Base-by-base conservation (phyloP, 257 asterid species). In the Solanum chmielewskii region DNA sequence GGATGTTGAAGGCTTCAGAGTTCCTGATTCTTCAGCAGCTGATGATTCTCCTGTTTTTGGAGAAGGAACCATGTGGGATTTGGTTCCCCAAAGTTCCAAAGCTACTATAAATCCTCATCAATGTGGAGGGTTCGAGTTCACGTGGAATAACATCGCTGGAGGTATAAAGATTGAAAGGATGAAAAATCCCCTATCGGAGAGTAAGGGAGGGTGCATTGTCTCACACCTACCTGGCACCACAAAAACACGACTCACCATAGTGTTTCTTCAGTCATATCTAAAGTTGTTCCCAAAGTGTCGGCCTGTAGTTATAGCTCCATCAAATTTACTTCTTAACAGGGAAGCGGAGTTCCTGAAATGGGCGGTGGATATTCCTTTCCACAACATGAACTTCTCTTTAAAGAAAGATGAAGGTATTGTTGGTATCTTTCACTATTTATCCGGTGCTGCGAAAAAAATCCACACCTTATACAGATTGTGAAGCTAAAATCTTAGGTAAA, bases 71-170 rank as follows among this genome's bases (percentile, higher is more conserved):
- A 95, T 94, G 68, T 78, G 95, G 90, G 92, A 95, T 52, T 83
- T 93, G 49, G 91, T 96, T 64, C 93, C 94, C 6, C 74, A 76
- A 14, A 42, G 87, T 7, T 73, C 66, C 2, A 90, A 89, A 83
- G 88, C 83, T 52, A 84, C 60, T 9, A 88, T 94, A 92, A 93
- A 90, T 71, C 93, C 89, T 2, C 99, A 96, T 81, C 98, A 96
- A 76, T 88, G 86, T 11, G 94, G 92, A 35, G 99, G 96, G 2
- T 92, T 93, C 62, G 88, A 90, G n/a, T 92, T 95, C 90, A 75
- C 95, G 83, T 95, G 97, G 98, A 56, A 56, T 5, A 56, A 20
- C 25, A 56, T 56, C 8, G 66, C 0, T 0, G 64, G 64, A 18
- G 64, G 7, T 56, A 56, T 56, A 7, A 20, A 18, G 2, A 7